These are phyloP conservation scores for Saccharomyces kudriavzevii DNA, from an alignment of 805 yeast genomes.

Conservation along the genomic window DNA sequence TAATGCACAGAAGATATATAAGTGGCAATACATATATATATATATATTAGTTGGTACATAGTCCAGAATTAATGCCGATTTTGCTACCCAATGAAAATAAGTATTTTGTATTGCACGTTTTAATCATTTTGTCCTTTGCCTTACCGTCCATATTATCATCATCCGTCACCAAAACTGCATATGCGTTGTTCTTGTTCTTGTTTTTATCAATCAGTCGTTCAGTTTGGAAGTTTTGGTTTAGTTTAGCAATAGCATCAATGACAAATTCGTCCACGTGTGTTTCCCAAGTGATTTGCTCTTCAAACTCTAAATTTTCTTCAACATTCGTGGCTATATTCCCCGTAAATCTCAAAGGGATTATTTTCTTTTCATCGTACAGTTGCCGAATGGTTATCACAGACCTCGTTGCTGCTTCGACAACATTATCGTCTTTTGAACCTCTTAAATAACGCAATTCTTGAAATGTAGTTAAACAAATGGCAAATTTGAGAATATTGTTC, in stretches of 20 bases:
- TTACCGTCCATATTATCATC: slow-evolving; percentile 65
- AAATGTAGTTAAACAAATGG: slow-evolving; percentile 65
- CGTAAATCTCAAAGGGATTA: slow-evolving; percentile 55
- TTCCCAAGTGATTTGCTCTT: slow-evolving; percentile 62
- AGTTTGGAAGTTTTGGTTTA: slow-evolving; percentile 23
- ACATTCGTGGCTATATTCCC: slow-evolving; percentile 59
- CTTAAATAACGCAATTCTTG: slow-evolving; percentile 66
- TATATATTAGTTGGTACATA: background rate
- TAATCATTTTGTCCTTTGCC: slow-evolving; percentile 33
- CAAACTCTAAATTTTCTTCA: slow-evolving; percentile 65
- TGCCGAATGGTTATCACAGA: slow-evolving; percentile 68
- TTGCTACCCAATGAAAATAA: slow-evolving; percentile 27
- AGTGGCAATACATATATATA: background rate
- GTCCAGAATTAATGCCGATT: background rate
- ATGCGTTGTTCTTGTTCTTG: background rate
- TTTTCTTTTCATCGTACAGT: slow-evolving; percentile 45
- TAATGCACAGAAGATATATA: background rate
- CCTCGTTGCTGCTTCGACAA: slow-evolving; percentile 74
- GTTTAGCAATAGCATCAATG: slow-evolving; percentile 42
- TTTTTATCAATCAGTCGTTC: background rate
- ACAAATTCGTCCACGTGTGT: slow-evolving; percentile 61
- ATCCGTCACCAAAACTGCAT: slow-evolving; percentile 54
- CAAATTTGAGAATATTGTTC: slow-evolving; percentile 47
- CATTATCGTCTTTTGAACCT: slow-evolving; percentile 59
- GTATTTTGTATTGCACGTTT: slow-evolving; percentile 29